Evolutionary conservation across 2,329 filamentous ascomycete species (phyloP), one percentile per base, ranked within the genome.

Genomic region (Trichothecium roseum): DNA sequence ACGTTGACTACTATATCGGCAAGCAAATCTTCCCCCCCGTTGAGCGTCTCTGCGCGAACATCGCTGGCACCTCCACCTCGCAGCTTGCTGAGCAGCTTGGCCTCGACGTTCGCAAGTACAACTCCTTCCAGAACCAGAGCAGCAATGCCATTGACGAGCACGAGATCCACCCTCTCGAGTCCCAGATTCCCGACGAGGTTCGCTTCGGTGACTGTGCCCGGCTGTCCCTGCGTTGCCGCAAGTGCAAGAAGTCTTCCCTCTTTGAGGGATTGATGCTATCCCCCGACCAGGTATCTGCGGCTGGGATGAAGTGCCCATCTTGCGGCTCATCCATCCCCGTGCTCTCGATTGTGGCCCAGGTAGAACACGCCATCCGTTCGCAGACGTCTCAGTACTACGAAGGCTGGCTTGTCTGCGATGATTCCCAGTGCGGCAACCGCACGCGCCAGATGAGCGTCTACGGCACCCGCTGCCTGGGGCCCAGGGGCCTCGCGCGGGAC

Each of bases 1-100:
- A 98, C 52, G 74, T 95, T n/a, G 91, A 98, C 54, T 96, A 88
- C 74, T 98, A 98, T 57, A 76, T 98, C 28, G 82, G 86, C 65
- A 98, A 98, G 66, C 91, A 98, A 59, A 95, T 98, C 40, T 86
- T 98, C 61, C 91, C 91, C 9, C 91, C 91, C 0, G 91, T 98
- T 18, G 91, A 98, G 63, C 85, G 91, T 70, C 78, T 98, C 16
- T 98, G 91, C 55, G 91, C 89, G 41, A 94, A 94, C 40, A 95
- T 98, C 50, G 76, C 77, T 12, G 91, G 91, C 40, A 98, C 91
- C 2, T 93, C 94, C 43, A 83, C 89, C 7, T 77, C 85, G 2
- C 80, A 88, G 44, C 72, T 98, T 8, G 91, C 91, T 2, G 88
- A 95, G 54, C 94, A 91, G 55, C 75, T 98, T 12, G 91, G 91